These are phyloP conservation scores for Raffaelea albimanens DNA, from an alignment of 2,329 filamentous ascomycete species.

Conservation along the genomic window DNA sequence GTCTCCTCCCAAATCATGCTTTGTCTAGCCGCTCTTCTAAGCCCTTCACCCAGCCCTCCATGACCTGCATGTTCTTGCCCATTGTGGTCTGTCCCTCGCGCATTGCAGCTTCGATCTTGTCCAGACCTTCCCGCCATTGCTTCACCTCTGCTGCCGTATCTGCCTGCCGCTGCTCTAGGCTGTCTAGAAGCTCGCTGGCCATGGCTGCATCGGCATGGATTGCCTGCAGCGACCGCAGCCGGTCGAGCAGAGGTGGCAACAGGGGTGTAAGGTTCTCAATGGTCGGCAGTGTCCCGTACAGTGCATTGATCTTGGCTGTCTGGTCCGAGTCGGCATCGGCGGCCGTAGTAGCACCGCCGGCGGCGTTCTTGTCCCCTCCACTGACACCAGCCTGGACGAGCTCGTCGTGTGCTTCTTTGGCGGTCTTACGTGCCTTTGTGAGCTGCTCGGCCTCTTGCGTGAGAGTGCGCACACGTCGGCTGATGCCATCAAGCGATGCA, in stretches of 20 bases:
- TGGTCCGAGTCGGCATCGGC: slow-evolving; percentile 53
- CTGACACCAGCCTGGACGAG: slow-evolving; percentile 34
- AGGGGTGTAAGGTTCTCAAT: slow-evolving; percentile 81
- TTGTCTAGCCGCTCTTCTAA: slow-evolving; percentile 68
- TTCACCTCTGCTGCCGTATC: slow-evolving; percentile 78
- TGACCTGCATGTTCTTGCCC: slow-evolving; percentile 70
- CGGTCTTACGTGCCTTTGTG: slow-evolving; percentile 53
- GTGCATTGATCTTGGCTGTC: slow-evolving; percentile 76
- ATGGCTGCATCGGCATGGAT: slow-evolving; percentile 82
- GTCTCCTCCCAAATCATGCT: too few relatives aligned
- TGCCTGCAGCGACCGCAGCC: slow-evolving; percentile 70
- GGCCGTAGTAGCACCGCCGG: slow-evolving; percentile 26
- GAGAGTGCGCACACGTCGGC: slow-evolving; percentile 59
- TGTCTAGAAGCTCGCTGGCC: slow-evolving; percentile 67
- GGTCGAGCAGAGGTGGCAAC: slow-evolving; percentile 74
- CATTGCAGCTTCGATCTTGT: slow-evolving; percentile 69
- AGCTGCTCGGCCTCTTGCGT: slow-evolving; percentile 64
- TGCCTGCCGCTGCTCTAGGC: slow-evolving; percentile 67
- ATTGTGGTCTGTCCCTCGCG: slow-evolving; percentile 60
- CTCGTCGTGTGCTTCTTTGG: slow-evolving; percentile 52
- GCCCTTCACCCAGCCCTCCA: slow-evolving; percentile 82
- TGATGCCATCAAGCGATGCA: slow-evolving; percentile 63
- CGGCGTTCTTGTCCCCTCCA: slow-evolving; percentile 2
- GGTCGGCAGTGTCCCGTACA: slow-evolving; percentile 80
- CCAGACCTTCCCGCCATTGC: slow-evolving; percentile 74